phyloP scores from a whole-genome alignment of 2,329 filamentous ascomycete species.

The Fusarium annulatum region DNA sequence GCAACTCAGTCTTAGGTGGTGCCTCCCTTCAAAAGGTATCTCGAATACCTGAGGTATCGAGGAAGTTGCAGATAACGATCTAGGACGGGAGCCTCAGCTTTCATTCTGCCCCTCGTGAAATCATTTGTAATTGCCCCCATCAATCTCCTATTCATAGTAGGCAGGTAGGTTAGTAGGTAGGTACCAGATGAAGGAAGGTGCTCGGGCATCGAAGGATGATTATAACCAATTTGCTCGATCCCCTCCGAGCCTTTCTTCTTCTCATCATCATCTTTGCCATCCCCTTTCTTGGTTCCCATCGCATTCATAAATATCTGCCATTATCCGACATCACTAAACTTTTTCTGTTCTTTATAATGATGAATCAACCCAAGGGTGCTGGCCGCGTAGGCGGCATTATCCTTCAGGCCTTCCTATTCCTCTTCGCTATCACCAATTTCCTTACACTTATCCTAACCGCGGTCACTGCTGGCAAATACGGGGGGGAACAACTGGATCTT shows the following conservation, averaged over 20 bases:
- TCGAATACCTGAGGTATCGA: background rate
- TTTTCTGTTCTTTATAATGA: conserved; percentile 5
- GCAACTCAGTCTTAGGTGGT: background rate
- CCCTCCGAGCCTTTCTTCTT: conserved; percentile 4
- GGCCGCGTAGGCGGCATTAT: conserved; percentile 10
- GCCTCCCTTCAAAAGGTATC: background rate
- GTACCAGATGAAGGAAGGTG: conserved; percentile 15
- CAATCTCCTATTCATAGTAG: background rate
- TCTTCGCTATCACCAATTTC: conserved; percentile 39
- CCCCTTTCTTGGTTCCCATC: conserved; percentile 9
- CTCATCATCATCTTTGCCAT: background rate
- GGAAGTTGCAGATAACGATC: background rate
- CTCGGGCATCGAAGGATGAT: background rate
- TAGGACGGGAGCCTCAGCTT: background rate
- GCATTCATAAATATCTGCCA: background rate
- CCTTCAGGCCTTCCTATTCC: conserved; percentile 28
- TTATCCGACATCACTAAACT: background rate
- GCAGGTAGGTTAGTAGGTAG: no score
- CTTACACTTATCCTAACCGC: conserved; percentile 34
- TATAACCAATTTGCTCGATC: conserved; percentile 1
- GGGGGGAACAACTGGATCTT: background rate
- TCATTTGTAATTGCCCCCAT: conserved; percentile 10
- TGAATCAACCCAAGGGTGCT: conserved; percentile 1
- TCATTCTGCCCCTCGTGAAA: background rate
- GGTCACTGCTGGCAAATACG: conserved; percentile 10